These are phyloP conservation scores for Diaporthe sp. DNA, from an alignment of 2,329 filamentous ascomycete genomes.

Conservation along the genomic window DNA sequence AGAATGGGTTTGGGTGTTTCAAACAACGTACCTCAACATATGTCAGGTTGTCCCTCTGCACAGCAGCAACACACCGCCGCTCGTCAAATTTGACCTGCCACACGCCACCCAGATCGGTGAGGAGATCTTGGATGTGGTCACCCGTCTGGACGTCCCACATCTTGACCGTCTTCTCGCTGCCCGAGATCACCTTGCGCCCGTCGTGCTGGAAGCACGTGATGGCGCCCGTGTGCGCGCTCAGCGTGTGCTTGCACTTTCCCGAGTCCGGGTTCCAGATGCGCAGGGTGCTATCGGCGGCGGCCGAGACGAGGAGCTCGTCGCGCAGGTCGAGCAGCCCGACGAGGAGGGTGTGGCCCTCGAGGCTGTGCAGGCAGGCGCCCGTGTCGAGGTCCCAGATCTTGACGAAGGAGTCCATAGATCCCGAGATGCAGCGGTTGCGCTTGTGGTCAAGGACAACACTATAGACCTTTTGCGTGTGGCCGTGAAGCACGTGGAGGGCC, in stretches of 20 bases:
- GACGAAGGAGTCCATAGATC: slow-evolving; percentile 97
- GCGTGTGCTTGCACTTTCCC: slow-evolving; percentile 88
- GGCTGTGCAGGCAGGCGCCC: slow-evolving; percentile 85
- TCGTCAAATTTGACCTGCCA: slow-evolving; percentile 99
- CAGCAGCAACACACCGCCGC: slow-evolving; percentile 93
- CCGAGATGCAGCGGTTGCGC: slow-evolving; percentile 95
- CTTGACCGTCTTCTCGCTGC: slow-evolving; percentile 94
- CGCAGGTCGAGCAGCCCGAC: slow-evolving; percentile 93
- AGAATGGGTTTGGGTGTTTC: no score
- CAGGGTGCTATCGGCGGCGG: slow-evolving; percentile 93
- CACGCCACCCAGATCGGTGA: slow-evolving; percentile 95
- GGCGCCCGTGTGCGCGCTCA: slow-evolving; percentile 94
- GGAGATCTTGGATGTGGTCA: slow-evolving; percentile 90
- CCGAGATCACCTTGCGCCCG: slow-evolving; percentile 94
- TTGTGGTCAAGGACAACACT: slow-evolving; percentile 94
- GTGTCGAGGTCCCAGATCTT: slow-evolving; percentile 97
- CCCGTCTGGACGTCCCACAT: slow-evolving; percentile 98
- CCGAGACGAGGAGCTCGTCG: slow-evolving; percentile 91
- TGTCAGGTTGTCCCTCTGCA: slow-evolving; percentile 91
- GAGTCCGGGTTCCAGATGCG: slow-evolving; percentile 97
- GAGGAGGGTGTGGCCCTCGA: slow-evolving; percentile 93
- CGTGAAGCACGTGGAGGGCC: slow-evolving; percentile 83
- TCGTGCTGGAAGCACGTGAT: slow-evolving; percentile 99
- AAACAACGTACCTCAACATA: slow-evolving; percentile 88
- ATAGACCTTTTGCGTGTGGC: slow-evolving; percentile 94